A percentile compares a stretch with the other conserved stretches of the same genome.
phyloP scores from a whole-genome alignment of 2,329 filamentous ascomycete species.

The Aureobasidium vineae region DNA sequence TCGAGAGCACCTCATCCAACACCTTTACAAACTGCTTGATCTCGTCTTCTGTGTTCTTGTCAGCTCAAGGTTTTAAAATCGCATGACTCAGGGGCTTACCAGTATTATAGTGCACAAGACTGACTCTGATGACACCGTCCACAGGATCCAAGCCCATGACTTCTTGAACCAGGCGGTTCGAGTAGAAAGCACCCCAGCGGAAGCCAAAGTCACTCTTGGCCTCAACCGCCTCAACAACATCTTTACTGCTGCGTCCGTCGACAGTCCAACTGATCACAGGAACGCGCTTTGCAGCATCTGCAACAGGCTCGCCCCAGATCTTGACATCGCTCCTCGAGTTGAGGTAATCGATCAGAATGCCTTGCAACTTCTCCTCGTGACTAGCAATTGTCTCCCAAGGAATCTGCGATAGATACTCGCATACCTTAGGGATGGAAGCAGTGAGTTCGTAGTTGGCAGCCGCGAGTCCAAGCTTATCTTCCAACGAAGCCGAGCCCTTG shows the following conservation, averaged over 20 bases:
- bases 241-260: conserved; percentile 54
- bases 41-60: conserved; percentile 52
- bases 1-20: conserved; percentile 49
- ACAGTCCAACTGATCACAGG: conserved; percentile 68
- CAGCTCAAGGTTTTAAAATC: neutral
- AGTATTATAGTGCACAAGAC: conserved; percentile 71
- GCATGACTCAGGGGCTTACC: conserved; percentile 44
- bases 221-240: conserved; percentile 63
- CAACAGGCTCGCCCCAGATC: conserved; percentile 57
- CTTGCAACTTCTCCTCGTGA: conserved; percentile 62
- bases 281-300: conserved; percentile 54
- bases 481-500: conserved; percentile 57
- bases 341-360: conserved; percentile 60
- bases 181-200: conserved; percentile 68
- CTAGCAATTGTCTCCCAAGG: conserved; percentile 54
- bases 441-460: conserved; percentile 69
- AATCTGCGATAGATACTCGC: conserved; percentile 50
- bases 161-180: conserved; percentile 60
- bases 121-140: conserved; percentile 67
- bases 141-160: conserved; percentile 55
- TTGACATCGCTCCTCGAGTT: conserved; percentile 52
- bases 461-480: conserved; percentile 67
- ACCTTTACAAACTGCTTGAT: conserved; percentile 53
- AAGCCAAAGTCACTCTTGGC: conserved; percentile 59
- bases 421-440: conserved; percentile 60